A percentile compares a stretch with the other conserved stretches of the same genome.
phyloP scores from a whole-genome alignment of 2,329 filamentous ascomycete species.

The Eutypa lata region DNA sequence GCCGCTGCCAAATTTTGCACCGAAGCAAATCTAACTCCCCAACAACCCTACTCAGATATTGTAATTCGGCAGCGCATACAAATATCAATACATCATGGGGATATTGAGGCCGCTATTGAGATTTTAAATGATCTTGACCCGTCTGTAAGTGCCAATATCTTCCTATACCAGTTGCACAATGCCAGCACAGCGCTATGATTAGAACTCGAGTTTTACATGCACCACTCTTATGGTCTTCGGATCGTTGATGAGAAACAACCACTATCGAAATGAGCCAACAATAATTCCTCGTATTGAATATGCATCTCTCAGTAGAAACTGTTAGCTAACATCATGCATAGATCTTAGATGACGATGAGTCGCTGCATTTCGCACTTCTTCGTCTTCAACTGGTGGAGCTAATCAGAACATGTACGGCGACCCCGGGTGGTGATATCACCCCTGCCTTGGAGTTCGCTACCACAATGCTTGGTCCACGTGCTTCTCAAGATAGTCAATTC shows the following conservation, averaged over 20 bases:
- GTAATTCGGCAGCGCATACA: constrained; percentile 78
- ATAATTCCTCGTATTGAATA: background rate
- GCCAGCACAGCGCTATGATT: constrained; percentile 70
- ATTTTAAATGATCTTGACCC: constrained; percentile 86
- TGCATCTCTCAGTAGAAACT: background rate
- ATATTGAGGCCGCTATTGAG: constrained; percentile 82
- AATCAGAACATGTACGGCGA: constrained; percentile 71
- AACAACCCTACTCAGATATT: constrained; percentile 70
- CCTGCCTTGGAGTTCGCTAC: constrained; percentile 85
- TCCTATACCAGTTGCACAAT: constrained; percentile 1
- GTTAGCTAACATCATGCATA: constrained; percentile 36
- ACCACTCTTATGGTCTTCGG: constrained; percentile 95
- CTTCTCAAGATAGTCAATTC: constrained; percentile 77
- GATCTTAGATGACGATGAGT: constrained; percentile 82
- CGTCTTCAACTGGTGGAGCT: constrained; percentile 91
- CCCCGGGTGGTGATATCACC: constrained; percentile 67
- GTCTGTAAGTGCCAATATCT: constrained; percentile 67
- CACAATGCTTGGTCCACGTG: constrained; percentile 80
- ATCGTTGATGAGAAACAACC: constrained; percentile 88
- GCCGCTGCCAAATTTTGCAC: constrained; percentile 91
- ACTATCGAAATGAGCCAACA: constrained; percentile 65
- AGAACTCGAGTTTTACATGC: constrained; percentile 88
- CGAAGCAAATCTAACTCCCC: constrained; percentile 82
- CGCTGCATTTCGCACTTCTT: constrained; percentile 84
- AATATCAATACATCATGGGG: constrained; percentile 78